phyloP scores from a whole-genome alignment of 2,329 filamentous ascomycete genomes.

The Aureobasidium zeae region DNA sequence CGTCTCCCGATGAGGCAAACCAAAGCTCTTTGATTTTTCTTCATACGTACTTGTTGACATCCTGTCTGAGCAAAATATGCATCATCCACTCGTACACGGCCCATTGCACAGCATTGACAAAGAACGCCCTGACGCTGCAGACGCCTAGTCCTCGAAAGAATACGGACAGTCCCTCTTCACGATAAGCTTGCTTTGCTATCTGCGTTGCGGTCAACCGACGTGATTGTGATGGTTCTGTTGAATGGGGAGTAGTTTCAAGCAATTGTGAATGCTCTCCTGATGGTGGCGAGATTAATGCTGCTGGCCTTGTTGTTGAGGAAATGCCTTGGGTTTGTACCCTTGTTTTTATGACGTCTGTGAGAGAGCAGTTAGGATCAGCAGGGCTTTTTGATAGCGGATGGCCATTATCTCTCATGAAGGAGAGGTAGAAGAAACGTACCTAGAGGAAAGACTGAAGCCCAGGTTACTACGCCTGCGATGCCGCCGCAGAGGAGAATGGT shows the following conservation, averaged over 20 bases:
- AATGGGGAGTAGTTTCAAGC: no score
- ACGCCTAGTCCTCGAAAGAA: conserved; percentile 77
- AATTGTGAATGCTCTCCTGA: conserved; percentile 15
- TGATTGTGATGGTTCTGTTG: conserved; percentile 5
- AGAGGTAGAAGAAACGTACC: conserved; percentile 21
- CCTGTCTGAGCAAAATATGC: conserved; percentile 10
- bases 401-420: background rate
- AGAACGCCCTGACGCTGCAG: conserved; percentile 77
- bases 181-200: conserved; percentile 58
- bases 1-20: no score
- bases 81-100: conserved; percentile 41
- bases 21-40: no score
- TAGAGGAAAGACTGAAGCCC: conserved; percentile 82
- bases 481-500: conserved; percentile 66
- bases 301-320: conserved; percentile 22
- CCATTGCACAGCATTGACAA: conserved; percentile 93
- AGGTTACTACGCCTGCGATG: conserved; percentile 76
- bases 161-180: conserved; percentile 59
- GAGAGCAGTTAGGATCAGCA: background rate
- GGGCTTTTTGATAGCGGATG: conserved; percentile 15
- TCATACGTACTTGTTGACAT: background rate
- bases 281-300: conserved; percentile 17
- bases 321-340: conserved; percentile 66
- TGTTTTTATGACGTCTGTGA: conserved; percentile 77
- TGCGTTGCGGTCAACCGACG: conserved; percentile 47